Percentiles rank a stretch among this genome's conserved stretches.
These are phyloP conservation scores for Monosporascus cannonballus DNA, from an alignment of 2,329 filamentous ascomycete genomes.

Conservation along the genomic window DNA sequence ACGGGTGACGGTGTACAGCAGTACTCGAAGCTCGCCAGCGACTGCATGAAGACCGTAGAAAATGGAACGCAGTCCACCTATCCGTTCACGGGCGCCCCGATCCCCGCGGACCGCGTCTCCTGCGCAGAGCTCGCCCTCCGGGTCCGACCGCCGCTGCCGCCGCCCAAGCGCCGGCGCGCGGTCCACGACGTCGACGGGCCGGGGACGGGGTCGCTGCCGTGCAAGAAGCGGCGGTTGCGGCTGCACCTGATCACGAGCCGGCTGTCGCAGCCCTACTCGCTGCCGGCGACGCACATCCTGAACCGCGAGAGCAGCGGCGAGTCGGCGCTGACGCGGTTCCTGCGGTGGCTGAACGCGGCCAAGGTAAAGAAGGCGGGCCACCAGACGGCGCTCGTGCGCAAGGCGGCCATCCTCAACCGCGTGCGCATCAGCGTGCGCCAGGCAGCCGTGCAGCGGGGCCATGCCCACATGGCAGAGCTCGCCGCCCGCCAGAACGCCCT, in stretches of 20 bases:
- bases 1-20: not conserved
- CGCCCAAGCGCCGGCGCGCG: constrained; percentile 44
- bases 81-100: not conserved
- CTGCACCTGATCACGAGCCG: constrained; percentile 61
- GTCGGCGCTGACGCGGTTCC: constrained; percentile 32
- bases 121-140: constrained; percentile 3
- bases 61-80: not conserved
- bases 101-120: not conserved
- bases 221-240: constrained; percentile 63
- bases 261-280: constrained; percentile 62
- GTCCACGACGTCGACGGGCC: constrained; percentile 54
- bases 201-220: constrained; percentile 40
- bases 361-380: constrained; percentile 36
- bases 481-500: constrained; percentile 28
- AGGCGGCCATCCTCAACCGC: constrained; percentile 61
- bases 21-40: not conserved
- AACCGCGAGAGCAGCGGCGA: constrained; percentile 51
- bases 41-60: not conserved
- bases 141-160: constrained; percentile 1
- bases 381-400: constrained; percentile 48
- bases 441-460: constrained; percentile 27
- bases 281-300: constrained; percentile 63
- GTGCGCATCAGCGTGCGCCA: constrained; percentile 42
- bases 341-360: constrained; percentile 39
- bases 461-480: constrained; percentile 25